phyloP scores from a whole-genome alignment of 2,329 filamentous ascomycete genomes.

The Aspergillus sp. region DNA sequence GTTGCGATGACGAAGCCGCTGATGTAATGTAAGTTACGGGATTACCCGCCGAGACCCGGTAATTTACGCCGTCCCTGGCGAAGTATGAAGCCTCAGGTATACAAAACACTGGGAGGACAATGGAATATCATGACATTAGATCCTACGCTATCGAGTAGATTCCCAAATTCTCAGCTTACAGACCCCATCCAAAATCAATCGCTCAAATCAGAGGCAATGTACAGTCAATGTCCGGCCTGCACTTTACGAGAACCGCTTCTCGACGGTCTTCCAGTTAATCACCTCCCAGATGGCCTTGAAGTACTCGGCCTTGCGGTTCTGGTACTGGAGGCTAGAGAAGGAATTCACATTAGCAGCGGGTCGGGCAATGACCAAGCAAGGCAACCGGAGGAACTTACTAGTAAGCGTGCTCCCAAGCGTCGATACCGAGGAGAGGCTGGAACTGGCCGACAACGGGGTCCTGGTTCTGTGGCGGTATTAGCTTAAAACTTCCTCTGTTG shows the following conservation, averaged over 20 bases:
- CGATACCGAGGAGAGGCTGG: slow-evolving; percentile 79
- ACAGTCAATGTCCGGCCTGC: neutral
- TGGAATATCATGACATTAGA: neutral
- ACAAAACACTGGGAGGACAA: too few species aligned
- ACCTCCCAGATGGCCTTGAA: slow-evolving; percentile 93
- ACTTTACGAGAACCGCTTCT: slow-evolving; percentile 61
- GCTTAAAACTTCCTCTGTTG: neutral
- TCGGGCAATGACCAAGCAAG: neutral
- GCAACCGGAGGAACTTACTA: slow-evolving; percentile 54
- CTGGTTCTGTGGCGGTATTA: slow-evolving; percentile 61
- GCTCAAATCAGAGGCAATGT: neutral
- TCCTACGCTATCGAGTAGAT: neutral
- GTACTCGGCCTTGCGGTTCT: slow-evolving; percentile 97
- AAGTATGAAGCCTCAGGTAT: too few species aligned
- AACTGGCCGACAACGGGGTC: slow-evolving; percentile 84
- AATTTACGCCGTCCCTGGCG: too few species aligned
- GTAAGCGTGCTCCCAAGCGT: slow-evolving; percentile 96
- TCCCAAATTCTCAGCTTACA: neutral
- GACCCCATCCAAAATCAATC: neutral
- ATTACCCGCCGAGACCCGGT: too few species aligned
- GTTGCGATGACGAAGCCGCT: neutral
- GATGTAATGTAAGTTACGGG: too few species aligned
- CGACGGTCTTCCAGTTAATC: slow-evolving; percentile 90
- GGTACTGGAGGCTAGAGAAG: slow-evolving; percentile 70
- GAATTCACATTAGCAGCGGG: slow-evolving; percentile 17